These are phyloP conservation scores for Hericium rajendrae DNA, from an alignment of 768 basidiomycete genomes.

Conservation along the genomic window DNA sequence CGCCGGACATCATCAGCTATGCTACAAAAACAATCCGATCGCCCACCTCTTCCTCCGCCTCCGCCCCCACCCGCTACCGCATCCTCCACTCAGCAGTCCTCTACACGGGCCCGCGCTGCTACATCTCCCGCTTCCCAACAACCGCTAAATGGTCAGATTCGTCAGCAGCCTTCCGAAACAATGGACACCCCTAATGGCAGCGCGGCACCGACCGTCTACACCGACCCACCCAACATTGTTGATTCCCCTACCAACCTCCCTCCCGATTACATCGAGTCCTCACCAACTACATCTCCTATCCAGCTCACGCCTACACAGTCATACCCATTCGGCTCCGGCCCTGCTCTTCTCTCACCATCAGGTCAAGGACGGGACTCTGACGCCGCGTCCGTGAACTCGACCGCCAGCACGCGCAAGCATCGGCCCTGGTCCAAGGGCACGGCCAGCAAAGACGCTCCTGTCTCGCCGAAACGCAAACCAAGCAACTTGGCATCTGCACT, in stretches of 20 bases:
- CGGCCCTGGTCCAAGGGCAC: constrained; percentile 9
- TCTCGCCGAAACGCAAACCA: constrained; percentile 27
- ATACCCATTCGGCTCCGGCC: neutral
- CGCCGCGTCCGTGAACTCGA: constrained; percentile 12
- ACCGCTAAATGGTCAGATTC: neutral
- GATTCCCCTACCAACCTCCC: constrained; percentile 32
- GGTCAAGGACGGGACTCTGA: constrained; percentile 12
- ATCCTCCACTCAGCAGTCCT: neutral
- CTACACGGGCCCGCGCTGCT: neutral
- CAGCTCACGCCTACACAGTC: neutral
- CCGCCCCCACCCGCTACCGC: neutral
- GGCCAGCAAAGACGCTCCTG: constrained; percentile 22
- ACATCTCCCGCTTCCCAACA: neutral
- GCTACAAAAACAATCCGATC: neutral
- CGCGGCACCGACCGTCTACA: constrained; percentile 1
- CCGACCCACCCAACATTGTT: constrained; percentile 19
- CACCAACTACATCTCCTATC: neutral
- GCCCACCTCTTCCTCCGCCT: neutral
- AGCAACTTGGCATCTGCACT: constrained; percentile 59
- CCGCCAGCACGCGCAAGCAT: constrained; percentile 11
- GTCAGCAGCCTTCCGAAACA: neutral
- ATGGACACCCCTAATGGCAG: constrained; percentile 7
- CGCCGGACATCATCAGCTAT: neutral
- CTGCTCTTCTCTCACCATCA: constrained; percentile 5
- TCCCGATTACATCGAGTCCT: neutral